A percentile compares a stretch with the other conserved stretches of the same genome.
Conservation (phyloP, 441 rosid species). For the Gossypium trilobum region DNA sequence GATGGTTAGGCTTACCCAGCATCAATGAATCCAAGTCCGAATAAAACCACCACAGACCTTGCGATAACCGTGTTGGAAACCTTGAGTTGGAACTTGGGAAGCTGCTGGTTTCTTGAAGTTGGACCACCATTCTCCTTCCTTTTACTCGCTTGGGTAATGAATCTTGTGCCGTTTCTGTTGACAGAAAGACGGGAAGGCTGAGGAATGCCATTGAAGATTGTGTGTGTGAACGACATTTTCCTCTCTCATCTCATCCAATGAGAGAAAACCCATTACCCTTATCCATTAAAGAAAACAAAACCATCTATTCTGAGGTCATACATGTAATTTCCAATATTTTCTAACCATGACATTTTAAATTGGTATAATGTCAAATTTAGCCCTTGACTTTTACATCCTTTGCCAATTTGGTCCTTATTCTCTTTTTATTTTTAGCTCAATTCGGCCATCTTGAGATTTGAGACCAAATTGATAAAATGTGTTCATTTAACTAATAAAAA, state of each 20-base stretch:
- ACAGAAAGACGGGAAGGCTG: background rate
- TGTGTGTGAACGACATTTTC: slow-evolving; percentile 27
- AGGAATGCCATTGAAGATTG: slow-evolving; percentile 6
- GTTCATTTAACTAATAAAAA: too few relatives aligned
- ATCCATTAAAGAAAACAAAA: background rate
- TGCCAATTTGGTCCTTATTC: too few relatives aligned
- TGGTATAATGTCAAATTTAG: too few relatives aligned
- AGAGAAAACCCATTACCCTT: background rate
- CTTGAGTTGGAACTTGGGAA: slow-evolving; percentile 22
- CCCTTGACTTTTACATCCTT: too few relatives aligned
- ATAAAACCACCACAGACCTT: slow-evolving; percentile 34
- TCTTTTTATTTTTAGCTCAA: too few relatives aligned
- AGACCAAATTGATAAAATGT: too few relatives aligned
- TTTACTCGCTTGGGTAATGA: slow-evolving; percentile 21
- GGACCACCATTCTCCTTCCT: slow-evolving; percentile 25
- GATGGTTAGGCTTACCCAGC: slow-evolving; percentile 46
- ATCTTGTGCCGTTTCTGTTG: slow-evolving; percentile 14
- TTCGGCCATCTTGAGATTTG: too few relatives aligned
- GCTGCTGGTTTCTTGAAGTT: slow-evolving; percentile 19
- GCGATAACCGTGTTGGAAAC: slow-evolving; percentile 33
- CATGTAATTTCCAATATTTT: background rate
- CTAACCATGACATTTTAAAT: background rate
- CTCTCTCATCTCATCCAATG: background rate
- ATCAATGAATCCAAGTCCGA: slow-evolving; percentile 65
- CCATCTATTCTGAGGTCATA: background rate